A percentile compares a stretch with the other conserved stretches of the same genome.
phyloP scores from a whole-genome alignment of 225 moss, liverwort and hornwort genomes.

The Bryum argenteum region DNA sequence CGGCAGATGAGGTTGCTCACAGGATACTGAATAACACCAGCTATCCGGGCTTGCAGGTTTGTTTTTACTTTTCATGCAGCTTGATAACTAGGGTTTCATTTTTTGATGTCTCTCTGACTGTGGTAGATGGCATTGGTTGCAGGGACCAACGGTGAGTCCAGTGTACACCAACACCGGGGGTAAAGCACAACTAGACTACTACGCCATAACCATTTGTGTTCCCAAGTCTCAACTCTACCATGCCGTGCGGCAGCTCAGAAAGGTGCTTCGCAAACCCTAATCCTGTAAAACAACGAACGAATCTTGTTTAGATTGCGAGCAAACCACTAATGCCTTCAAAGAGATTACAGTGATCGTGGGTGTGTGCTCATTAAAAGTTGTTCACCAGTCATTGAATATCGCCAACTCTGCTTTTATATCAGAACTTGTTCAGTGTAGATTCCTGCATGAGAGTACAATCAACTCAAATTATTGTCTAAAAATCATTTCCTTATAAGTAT shows the following conservation, averaged over 20 bases:
- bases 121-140: not conserved
- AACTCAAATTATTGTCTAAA: no score
- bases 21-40: constrained; percentile 47
- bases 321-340: not conserved
- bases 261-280: no score
- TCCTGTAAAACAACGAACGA: constrained; percentile 8
- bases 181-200: constrained; percentile 56
- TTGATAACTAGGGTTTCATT: not conserved
- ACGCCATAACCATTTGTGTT: constrained; percentile 73
- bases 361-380: no score
- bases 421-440: no score
- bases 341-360: no score
- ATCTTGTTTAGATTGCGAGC: not conserved
- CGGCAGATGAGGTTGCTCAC: constrained; percentile 65
- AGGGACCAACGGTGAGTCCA: constrained; percentile 81
- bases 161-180: constrained; percentile 45
- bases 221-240: constrained; percentile 67
- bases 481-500: no score
- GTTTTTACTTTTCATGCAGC: not conserved
- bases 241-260: constrained; percentile 73
- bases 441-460: no score
- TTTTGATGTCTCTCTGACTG: not conserved
- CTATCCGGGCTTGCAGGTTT: constrained; percentile 71
- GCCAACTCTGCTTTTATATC: no score
- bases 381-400: no score